Base-by-base conservation (phyloP, 1,284 basidiomycete genomes). In the Anthracocystis setariae region DNA sequence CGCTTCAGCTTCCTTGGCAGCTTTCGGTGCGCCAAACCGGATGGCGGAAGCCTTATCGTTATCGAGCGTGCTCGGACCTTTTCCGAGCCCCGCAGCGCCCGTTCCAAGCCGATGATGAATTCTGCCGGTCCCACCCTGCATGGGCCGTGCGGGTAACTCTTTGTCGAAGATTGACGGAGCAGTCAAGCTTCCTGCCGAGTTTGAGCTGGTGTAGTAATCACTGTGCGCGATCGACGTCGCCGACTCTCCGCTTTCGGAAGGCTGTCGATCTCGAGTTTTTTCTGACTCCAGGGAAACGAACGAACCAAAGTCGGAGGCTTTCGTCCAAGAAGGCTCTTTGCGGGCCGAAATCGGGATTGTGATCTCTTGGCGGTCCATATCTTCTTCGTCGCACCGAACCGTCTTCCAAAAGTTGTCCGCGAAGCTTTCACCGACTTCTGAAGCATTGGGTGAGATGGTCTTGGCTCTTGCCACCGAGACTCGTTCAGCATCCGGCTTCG, bases 131-230 rank as follows among this genome's bases (percentile, higher is more conserved):
- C 18, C 39, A 2, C 20, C 9, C 13, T 43, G 45, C 1, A 25
- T 10, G 0, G 61, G 61, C 8, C 42, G 44, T 5, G 52, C 42
- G 10, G 61, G 61, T 7, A 64, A 46, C 25, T 64, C 61, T 35
- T 64, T 64, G 37, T 64, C 61, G 13, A 64, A 64, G 39, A 57
- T 51, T 4, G 54, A 57, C 1, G 49, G 45, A 3, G 46, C 54
- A 9, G 27, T 50, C 0, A 52, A 35, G n/a, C 61, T 64, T 20
- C 45, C 42, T 5, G 17, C 27, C 29, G 60, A 62, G 37, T 53
- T 51, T 3, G 60, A 62, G 7, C 52, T n/a, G 5, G 52, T 27
- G 29, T 37, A 55, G 3, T 33, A 40, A 8, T 33, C 17, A 3
- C 15, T 27, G 2, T 50, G 39, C n/a, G 21, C 49, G 1, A 27